Base-by-base conservation (phyloP, 208 protist species). In the Leishmania martiniquensis region DNA sequence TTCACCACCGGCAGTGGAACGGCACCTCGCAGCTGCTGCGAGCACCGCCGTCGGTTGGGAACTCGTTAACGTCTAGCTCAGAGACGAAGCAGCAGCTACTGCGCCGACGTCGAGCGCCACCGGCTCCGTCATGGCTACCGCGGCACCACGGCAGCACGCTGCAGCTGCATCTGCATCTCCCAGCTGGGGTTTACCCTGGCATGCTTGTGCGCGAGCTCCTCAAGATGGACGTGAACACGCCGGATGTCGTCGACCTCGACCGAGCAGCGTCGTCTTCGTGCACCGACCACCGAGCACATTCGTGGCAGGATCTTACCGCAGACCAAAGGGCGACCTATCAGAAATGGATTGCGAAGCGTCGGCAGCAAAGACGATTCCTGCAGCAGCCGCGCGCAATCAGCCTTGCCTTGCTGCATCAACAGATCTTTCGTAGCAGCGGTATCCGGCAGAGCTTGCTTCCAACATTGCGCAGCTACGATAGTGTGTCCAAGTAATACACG, bases 351-450 rank as follows among this genome's bases (percentile, higher is more conserved):
- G 80, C 85, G 25, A 83, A 91, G 78, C 88, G 91, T 25, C 93
- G 91, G 4, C 81, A 89, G 85, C 89, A 92, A 66, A 75, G 84
- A 15, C 72, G 87, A 9, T 90, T 91, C 65, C 54, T 83, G 65
- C 72, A 66, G 37, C 88, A 80, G 44, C 92, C 93, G 45, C 81
- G 86, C 29, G 93, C 93, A 3, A 86, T 95, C 52, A 91, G 85
- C 44, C 59, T 95, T 59, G 94, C 91, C 55, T 75, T 96, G 75
- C 67, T 97, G 77, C 92, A 97, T 63, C 92, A 96, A 60, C 90
- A 95, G 62, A 95, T 97, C 44, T 97, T 97, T 76, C 92, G 94
- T 49, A 94, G 85, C 65, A 85, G 86, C 68, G 94, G 94, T 10
- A 84, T 95, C 62, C 89, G 94, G 5, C 84, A 87, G 57, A 91